Evolutionary conservation across 1,139 yeast genomes (phyloP), one percentile per base, ranked within the genome.

Genomic region (Yamadazyma dendronema): DNA sequence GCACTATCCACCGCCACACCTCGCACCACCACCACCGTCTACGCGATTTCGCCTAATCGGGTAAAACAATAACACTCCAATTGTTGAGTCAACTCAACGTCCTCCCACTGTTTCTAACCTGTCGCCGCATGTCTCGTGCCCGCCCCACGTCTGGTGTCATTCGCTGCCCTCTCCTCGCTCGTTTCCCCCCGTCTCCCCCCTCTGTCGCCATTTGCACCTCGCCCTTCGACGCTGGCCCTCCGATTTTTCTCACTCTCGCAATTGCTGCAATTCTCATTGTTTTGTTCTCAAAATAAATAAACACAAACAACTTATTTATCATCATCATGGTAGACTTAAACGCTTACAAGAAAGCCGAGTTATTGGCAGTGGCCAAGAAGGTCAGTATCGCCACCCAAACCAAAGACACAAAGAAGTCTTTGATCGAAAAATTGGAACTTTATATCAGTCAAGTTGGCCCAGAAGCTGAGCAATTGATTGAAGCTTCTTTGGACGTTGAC

Each of bases 381-480:
- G 61, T 67, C 28, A 72, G 65, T 17, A 48, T 68, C 37, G 54
- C 57, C 35, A 59, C 62, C 29, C 53, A 56, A 37, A 44, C 65
- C 33, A 71, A 69, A 47, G 74, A 67, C 48, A 70, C 74, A 38
- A 71, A 71, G 52, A 67, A 61, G 51, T 57, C 62, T 33, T 65
- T 71, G 52, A 53, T 70, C 27, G 69, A 67, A 27, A 69, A 67
- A 49, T 61, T 74, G 36, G 72, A 68, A 31, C 54, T 51, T 17
- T 66, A 58, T 54, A 47, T 65, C 54, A 56, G 57, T 42, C 49
- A 62, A 35, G 62, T 63, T 43, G 74, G 69, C 30, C 56, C 61
- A 12, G 69, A 65, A 37, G 72, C 67, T 26, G 62, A 58, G 33
- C 56, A 58, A 28, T 50, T 64, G 28, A 53, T 54, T 26, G 61